Percentiles rank a stretch among this genome's conserved stretches.
phyloP scores from a whole-genome alignment of 306 rosid species.

The Acacia acuminata region DNA sequence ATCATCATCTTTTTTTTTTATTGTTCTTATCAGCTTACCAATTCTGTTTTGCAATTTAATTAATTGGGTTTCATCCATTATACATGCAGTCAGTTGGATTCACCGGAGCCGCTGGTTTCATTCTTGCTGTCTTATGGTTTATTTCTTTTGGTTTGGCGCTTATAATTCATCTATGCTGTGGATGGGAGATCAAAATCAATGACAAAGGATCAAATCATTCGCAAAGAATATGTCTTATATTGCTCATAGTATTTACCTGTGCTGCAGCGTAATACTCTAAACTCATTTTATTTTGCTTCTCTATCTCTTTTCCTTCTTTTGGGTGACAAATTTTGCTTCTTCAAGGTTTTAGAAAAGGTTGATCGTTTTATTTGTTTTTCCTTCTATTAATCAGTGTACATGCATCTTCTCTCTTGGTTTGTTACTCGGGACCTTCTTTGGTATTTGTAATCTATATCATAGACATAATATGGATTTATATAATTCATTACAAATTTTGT shows the following conservation, averaged over 20 bases:
- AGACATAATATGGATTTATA: neutral
- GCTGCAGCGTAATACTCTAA: conserved; percentile 71
- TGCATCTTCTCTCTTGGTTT: conserved; percentile 10
- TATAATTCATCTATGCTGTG: conserved; percentile 70
- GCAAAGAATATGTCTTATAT: conserved; percentile 68
- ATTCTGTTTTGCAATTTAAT: neutral
- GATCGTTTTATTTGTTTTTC: neutral
- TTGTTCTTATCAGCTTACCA: neutral
- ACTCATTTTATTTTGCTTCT: neutral
- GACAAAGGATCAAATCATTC: conserved; percentile 63
- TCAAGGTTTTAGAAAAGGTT: neutral
- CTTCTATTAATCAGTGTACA: neutral
- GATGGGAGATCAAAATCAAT: conserved; percentile 83
- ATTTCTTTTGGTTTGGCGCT: conserved; percentile 81
- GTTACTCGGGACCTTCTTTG: neutral
- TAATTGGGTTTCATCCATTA: conserved; percentile 10
- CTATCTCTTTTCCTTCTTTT: neutral
- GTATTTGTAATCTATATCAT: neutral
- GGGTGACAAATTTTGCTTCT: neutral
- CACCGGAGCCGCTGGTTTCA: conserved; percentile 81
- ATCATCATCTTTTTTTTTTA: neutral
- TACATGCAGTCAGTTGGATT: conserved; percentile 91
- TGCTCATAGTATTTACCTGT: conserved; percentile 73
- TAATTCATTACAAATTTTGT: conserved; percentile 1
- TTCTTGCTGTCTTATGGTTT: conserved; percentile 86